Percentiles rank a stretch among this genome's conserved stretches.
phyloP scores from a whole-genome alignment of 805 yeast genomes.

The Lachancea kluyveri region DNA sequence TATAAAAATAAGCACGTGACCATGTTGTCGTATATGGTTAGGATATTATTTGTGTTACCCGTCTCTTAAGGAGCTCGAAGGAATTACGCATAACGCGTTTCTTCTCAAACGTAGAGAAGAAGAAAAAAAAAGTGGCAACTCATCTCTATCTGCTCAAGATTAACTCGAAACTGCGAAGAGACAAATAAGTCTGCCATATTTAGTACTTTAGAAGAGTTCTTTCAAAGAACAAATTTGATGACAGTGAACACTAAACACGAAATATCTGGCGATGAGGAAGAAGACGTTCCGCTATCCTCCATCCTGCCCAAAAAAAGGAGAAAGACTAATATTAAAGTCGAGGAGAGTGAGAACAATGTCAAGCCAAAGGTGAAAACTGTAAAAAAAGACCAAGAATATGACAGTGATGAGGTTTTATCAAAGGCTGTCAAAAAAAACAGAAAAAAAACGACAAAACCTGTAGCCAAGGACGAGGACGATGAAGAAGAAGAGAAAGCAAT shows the following conservation, averaged over 20 bases:
- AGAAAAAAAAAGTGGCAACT: no score
- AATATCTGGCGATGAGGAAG: conserved; percentile 9
- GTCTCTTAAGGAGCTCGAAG: no score
- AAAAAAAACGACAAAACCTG: background rate
- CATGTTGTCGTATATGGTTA: no score
- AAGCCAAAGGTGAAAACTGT: conserved; percentile 6
- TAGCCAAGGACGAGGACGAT: conserved; percentile 9
- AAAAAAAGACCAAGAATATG: conserved; percentile 11
- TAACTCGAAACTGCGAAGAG: no score
- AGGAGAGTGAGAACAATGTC: conserved; percentile 16
- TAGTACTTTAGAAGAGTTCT: no score
- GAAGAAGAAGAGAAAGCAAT: conserved; percentile 1
- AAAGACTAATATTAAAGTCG: conserved; percentile 16
- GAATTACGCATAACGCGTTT: no score
- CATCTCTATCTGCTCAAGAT: no score
- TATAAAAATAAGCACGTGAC: no score
- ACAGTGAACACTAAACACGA: conserved; percentile 8
- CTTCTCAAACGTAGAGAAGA: no score
- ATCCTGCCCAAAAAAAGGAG: conserved; percentile 10
- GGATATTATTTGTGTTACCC: no score
- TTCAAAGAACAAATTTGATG: conserved; percentile 3
- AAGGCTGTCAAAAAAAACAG: conserved; percentile 1
- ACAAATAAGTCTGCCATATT: no score
- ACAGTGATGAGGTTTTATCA: conserved; percentile 11
- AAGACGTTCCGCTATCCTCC: conserved; percentile 15